Base-by-base conservation (phyloP, 306 rosid species). In the Malus sieversii region DNA sequence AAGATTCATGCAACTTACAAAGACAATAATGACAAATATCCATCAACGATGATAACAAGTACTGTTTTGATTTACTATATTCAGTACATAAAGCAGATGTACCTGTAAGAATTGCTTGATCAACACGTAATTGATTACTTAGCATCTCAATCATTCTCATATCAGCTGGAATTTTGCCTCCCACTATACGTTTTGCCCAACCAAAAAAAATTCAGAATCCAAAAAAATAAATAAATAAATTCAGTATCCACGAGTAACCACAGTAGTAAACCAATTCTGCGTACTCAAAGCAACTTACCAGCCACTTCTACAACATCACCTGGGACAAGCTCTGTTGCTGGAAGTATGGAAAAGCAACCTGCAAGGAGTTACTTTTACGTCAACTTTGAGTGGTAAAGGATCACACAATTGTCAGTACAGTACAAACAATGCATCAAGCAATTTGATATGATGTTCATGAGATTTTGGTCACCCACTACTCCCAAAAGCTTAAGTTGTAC, bases 71-170 rank as follows among this genome's bases (percentile, higher is more conserved):
- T 13, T 22, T 22, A 74, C 23, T 71, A 61, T 44, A 40, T 46
- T 6, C 12, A 42, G 58, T 16, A 64, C 29, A 61, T 58, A 19
- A 40, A 78, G 60, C 63, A 79, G 66, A 52, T n/a, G 45, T 86
- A 94, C 98, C 99, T 70, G 99, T 95, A 78, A 95, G 97, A 85
- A 92, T 92, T 68, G 97, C 97, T 81, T 95, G 99, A 86, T 95
- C 99, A 79, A 95, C 93, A 16, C 99, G 97, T 73, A 95, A 78
- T 82, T 87, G 91, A 88, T 88, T 90, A 74, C 96, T 95, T 73
- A 95, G 86, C 93, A 90, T 85, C 83, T 92, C 97, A 30, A 95
- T 85, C 96, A 92, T 90, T 86, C 96, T 89, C 99, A 95, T 89
- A 83, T 95, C 99, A 9, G 99, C 99, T 69, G 99, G 97, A 89